Percentiles rank a stretch among this genome's conserved stretches.
Conservation (phyloP, 331 rosid species). For the Acacia concinna region DNA sequence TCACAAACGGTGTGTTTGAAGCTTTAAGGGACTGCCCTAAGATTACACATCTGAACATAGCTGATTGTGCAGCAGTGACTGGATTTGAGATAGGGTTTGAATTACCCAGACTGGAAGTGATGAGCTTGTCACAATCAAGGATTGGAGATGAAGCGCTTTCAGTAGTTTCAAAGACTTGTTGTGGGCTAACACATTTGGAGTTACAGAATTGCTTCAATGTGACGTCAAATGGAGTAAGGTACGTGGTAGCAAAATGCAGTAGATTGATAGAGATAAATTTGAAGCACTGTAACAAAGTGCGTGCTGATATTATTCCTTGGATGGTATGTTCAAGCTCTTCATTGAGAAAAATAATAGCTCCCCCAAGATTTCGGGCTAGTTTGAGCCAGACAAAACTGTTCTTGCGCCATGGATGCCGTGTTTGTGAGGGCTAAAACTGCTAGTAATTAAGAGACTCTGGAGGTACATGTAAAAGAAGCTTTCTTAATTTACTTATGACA, state of each 20-base stretch:
- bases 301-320: conserved; percentile 46
- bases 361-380: conserved; percentile 30
- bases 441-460: neutral
- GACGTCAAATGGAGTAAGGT: conserved; percentile 60
- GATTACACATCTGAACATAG: conserved; percentile 46
- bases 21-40: conserved; percentile 49
- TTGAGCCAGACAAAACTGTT: conserved; percentile 38
- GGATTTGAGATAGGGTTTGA: conserved; percentile 34
- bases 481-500: neutral
- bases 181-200: conserved; percentile 41
- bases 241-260: conserved; percentile 57
- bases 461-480: neutral
- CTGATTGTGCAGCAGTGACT: conserved; percentile 21
- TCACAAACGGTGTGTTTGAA: conserved; percentile 49
- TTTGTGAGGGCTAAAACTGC: conserved; percentile 5
- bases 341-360: conserved; percentile 51
- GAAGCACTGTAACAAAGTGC: conserved; percentile 43
- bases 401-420: conserved; percentile 65
- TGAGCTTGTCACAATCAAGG: conserved; percentile 31
- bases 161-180: conserved; percentile 50
- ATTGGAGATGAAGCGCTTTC: conserved; percentile 48
- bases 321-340: conserved; percentile 67
- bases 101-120: conserved; percentile 47
- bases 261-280: conserved; percentile 58
- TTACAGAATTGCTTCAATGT: conserved; percentile 43